Percentiles rank a stretch among this genome's conserved stretches.
These are phyloP conservation scores for Prunella vulgaris DNA, from an alignment of 257 asterid genomes.

Conservation along the genomic window DNA sequence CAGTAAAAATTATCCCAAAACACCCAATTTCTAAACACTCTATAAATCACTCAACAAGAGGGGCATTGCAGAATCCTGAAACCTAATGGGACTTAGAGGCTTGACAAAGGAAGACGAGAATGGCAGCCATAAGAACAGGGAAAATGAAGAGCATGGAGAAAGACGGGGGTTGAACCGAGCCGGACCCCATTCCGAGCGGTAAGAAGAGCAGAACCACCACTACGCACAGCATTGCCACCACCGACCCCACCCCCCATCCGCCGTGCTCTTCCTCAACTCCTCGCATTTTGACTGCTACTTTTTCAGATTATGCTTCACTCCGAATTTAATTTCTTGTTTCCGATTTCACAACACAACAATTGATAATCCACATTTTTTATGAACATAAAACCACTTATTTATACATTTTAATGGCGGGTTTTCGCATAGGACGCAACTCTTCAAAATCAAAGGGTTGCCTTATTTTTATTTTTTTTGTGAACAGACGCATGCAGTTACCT, in stretches of 20 bases:
- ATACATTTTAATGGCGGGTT: constrained; percentile 22
- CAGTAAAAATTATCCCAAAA: neutral
- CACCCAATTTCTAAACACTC: neutral
- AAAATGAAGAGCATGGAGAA: constrained; percentile 20
- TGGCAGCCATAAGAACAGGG: constrained; percentile 34
- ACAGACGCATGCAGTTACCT: neutral
- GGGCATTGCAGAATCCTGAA: too few species aligned
- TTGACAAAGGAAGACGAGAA: constrained; percentile 35
- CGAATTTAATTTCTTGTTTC: neutral
- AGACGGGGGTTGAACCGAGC: constrained; percentile 36
- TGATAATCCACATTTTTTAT: neutral
- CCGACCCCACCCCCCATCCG: constrained; percentile 54
- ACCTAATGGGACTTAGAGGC: constrained; percentile 29
- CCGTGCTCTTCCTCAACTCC: constrained; percentile 30
- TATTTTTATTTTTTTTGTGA: neutral
- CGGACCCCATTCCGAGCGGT: constrained; percentile 45
- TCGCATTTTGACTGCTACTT: neutral
- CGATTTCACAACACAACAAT: neutral
- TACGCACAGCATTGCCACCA: constrained; percentile 35
- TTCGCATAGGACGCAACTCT: constrained; percentile 23
- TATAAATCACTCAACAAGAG: too few species aligned
- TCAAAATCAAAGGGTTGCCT: neutral
- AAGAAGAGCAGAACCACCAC: constrained; percentile 31
- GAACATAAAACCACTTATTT: neutral
- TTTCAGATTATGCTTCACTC: neutral